Evolutionary conservation across 768 basidiomycete species (phyloP).

Genomic region (Leccinum longicurvipes): DNA sequence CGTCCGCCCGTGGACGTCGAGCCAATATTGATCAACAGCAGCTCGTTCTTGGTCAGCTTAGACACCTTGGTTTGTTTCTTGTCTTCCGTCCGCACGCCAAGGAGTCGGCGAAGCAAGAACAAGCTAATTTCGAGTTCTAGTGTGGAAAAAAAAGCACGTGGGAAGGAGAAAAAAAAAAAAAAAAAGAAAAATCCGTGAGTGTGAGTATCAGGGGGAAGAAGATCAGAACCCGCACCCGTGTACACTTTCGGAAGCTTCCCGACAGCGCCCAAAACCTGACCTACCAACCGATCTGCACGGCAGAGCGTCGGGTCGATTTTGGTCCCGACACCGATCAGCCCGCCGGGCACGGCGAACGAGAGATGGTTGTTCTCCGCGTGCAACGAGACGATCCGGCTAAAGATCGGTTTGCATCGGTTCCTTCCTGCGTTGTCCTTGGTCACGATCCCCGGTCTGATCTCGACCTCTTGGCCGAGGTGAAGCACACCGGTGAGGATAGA

Average conservation of each 20-base stretch:
- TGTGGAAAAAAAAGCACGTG: too few species aligned
- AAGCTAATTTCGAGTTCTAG: constrained; percentile 87
- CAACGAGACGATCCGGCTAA: constrained; percentile 85
- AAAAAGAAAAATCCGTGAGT: not conserved
- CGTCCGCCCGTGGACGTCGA: constrained; percentile 97
- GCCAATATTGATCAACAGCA: constrained; percentile 95
- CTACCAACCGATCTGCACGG: constrained; percentile 93
- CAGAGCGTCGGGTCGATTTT: constrained; percentile 95
- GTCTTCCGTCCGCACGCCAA: constrained; percentile 99
- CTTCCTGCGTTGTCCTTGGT: constrained; percentile 90
- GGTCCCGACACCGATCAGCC: constrained; percentile 97
- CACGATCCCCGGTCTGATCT: constrained; percentile 95
- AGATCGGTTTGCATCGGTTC: constrained; percentile 91
- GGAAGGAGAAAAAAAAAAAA: too few species aligned
- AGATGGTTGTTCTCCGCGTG: constrained; percentile 95
- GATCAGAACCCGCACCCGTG: constrained; percentile 49
- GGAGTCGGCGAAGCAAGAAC: constrained; percentile 90
- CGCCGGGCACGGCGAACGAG: constrained; percentile 94
- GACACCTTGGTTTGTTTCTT: constrained; percentile 97
- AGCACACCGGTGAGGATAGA: constrained; percentile 93
- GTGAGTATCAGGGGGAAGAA: not conserved
- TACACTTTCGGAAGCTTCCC: constrained; percentile 94
- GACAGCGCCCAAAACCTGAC: constrained; percentile 92
- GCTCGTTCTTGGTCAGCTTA: constrained; percentile 88
- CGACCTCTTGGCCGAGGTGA: constrained; percentile 87